Conservation (phyloP, 352 stramenopile genomes). For the Pythium dissotocum region DNA sequence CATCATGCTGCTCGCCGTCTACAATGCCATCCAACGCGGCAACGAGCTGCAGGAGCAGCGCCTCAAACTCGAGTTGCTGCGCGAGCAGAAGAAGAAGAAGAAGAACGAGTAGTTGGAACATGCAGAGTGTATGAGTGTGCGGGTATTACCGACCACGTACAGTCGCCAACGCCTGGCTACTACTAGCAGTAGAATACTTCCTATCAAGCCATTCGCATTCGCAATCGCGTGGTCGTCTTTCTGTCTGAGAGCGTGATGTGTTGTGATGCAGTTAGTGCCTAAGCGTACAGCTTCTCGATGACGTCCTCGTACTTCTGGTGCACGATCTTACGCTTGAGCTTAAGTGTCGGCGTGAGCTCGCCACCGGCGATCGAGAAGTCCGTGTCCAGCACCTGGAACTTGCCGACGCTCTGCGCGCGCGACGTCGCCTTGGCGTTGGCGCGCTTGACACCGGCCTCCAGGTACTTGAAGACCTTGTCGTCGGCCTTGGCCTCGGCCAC, state of each 20-base stretch:
- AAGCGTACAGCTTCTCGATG: conserved; percentile 90
- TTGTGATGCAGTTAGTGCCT: conserved; percentile 20
- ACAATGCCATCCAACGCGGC: conserved; percentile 72
- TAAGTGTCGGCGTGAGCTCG: conserved; percentile 96
- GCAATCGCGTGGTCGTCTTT: background rate
- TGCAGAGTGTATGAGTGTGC: background rate
- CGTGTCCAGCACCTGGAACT: conserved; percentile 84
- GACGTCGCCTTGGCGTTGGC: conserved; percentile 75
- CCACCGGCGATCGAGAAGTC: conserved; percentile 91
- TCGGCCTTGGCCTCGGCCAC: conserved; percentile 64
- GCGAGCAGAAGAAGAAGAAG: conserved; percentile 28
- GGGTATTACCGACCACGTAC: background rate
- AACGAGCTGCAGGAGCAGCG: conserved; percentile 75
- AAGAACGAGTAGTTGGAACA: background rate
- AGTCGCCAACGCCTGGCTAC: background rate
- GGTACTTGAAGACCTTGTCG: conserved; percentile 78
- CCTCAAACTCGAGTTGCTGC: conserved; percentile 50
- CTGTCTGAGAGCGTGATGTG: background rate
- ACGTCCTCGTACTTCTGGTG: conserved; percentile 90
- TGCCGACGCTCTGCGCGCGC: conserved; percentile 82
- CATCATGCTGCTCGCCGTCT: conserved; percentile 74
- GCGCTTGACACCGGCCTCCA: conserved; percentile 76
- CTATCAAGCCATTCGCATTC: background rate
- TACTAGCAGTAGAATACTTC: background rate
- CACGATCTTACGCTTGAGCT: conserved; percentile 94